Evolutionary conservation across 345 rosid genomes (phyloP).

Genomic region (Erucastrum elatum): DNA sequence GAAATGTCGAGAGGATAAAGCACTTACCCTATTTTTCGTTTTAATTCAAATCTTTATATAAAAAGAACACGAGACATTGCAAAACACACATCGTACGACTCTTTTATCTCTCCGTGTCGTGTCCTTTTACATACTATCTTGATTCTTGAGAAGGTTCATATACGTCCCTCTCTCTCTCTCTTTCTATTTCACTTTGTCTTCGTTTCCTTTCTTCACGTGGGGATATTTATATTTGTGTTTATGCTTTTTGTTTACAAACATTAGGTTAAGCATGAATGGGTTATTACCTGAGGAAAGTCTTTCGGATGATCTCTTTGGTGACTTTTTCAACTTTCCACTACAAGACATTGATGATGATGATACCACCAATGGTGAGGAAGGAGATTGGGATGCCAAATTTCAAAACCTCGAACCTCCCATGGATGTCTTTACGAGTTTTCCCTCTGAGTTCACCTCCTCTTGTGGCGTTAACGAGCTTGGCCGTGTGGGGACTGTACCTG

Average conservation of each 20-base stretch:
- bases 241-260: background rate
- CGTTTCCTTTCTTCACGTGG: background rate
- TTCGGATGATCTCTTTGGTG: slow-evolving; percentile 62
- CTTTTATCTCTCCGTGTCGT: background rate
- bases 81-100: background rate
- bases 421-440: slow-evolving; percentile 43
- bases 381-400: slow-evolving; percentile 64
- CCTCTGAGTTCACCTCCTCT: slow-evolving; percentile 37
- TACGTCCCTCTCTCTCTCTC: background rate
- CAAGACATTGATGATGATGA: slow-evolving; percentile 44
- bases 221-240: background rate
- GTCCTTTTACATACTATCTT: background rate
- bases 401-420: slow-evolving; percentile 64
- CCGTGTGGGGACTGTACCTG: background rate
- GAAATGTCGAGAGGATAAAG: slow-evolving; percentile 20
- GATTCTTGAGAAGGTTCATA: background rate
- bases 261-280: slow-evolving; percentile 39
- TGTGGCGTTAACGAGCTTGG: slow-evolving; percentile 17
- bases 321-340: slow-evolving; percentile 45
- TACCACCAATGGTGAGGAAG: slow-evolving; percentile 33
- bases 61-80: background rate
- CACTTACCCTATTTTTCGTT: slow-evolving; percentile 10
- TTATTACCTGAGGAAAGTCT: slow-evolving; percentile 51
- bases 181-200: background rate
- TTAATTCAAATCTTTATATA: background rate